Evolutionary conservation across 768 basidiomycete genomes (phyloP), one percentile per base, ranked within the genome.

Genomic region (Rickenella mellea): DNA sequence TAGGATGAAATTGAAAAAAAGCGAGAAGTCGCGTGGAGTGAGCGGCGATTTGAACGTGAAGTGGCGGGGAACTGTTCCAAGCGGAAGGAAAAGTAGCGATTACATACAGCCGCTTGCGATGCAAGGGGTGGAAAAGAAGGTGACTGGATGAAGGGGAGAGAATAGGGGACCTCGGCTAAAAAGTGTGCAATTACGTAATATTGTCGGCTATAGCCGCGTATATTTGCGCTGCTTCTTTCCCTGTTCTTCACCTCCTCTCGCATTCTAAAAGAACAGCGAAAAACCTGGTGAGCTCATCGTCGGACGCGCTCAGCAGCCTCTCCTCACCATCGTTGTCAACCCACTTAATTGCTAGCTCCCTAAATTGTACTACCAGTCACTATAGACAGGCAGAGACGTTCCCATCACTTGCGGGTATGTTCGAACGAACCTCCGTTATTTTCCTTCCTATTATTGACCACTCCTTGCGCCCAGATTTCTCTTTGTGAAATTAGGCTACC

Each of bases 291-390:
- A 61, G 55, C 46, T 51, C 45, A 39, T 37, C 52, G 40, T 42
- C 48, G n/a, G 21, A 14, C 5, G n/a, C 48, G 17, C 33, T 53
- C 48, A 43, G 36, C n/a, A 50, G 49, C 46, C 51, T 48, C 37
- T 40, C 30, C 43, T 45, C 51, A 41, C 41, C 55, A 41, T 55
- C 28, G 40, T 15, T 17, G 29, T 32, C 26, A 29, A 29, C 28
- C 26, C 24, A 2, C 17, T 25, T 24, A 58, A 58, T 40, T 45
- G 45, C 46, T 44, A 14, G 20, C 20, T 7, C 26, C 66, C 72
- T 63, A 67, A 70, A 19, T 75, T 88, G 84, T 88, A 88, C 58
- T 79, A 86, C 70, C 83, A 85, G 66, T 76, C 72, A 74, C 73
- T 70, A 54, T 78, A 79, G 78, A 81, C 76, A 70, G 77, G 75